Percentiles rank a stretch among this genome's conserved stretches.
phyloP scores from a whole-genome alignment of 2,329 filamentous ascomycete species.

The Purpureocillium takamizusanense region DNA sequence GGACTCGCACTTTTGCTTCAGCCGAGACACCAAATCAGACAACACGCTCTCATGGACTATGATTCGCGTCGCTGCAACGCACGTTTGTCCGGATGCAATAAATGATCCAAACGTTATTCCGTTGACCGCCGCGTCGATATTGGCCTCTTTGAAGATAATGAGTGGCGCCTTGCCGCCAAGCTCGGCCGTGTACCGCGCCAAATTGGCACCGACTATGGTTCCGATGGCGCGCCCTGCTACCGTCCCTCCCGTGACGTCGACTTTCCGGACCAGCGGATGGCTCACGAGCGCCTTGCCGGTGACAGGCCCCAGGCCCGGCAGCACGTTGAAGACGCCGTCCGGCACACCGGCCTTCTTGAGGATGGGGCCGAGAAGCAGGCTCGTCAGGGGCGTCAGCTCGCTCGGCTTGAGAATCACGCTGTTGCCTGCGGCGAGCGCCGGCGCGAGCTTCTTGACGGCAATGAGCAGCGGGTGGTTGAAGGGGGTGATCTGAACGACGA shows the following conservation, averaged over 20 bases:
- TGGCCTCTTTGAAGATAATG: constrained; percentile 56
- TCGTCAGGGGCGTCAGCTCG: constrained; percentile 53
- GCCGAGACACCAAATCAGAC: constrained; percentile 52
- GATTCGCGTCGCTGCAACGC: constrained; percentile 64
- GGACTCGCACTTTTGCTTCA: constrained; percentile 53
- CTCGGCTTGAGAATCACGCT: constrained; percentile 52
- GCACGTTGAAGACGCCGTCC: constrained; percentile 57
- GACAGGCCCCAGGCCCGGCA: constrained; percentile 42
- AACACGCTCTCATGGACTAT: constrained; percentile 63
- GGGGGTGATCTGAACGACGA: constrained; percentile 47
- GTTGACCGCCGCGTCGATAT: constrained; percentile 58
- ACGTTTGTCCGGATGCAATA: constrained; percentile 46
- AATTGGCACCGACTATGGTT: constrained; percentile 53
- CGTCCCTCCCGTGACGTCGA: constrained; percentile 71
- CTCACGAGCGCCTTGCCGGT: constrained; percentile 46
- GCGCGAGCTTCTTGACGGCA: constrained; percentile 51
- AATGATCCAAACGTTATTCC: constrained; percentile 56
- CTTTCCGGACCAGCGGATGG: constrained; percentile 49
- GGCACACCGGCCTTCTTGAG: constrained; percentile 61
- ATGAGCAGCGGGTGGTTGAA: constrained; percentile 53
- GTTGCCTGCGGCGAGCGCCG: constrained; percentile 51
- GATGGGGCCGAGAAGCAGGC: constrained; percentile 49
- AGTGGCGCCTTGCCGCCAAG: constrained; percentile 64
- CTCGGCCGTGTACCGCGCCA: constrained; percentile 63
- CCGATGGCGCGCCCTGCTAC: constrained; percentile 60